phyloP scores from a whole-genome alignment of 768 basidiomycete genomes.

The Rhodotorula babjevae region DNA sequence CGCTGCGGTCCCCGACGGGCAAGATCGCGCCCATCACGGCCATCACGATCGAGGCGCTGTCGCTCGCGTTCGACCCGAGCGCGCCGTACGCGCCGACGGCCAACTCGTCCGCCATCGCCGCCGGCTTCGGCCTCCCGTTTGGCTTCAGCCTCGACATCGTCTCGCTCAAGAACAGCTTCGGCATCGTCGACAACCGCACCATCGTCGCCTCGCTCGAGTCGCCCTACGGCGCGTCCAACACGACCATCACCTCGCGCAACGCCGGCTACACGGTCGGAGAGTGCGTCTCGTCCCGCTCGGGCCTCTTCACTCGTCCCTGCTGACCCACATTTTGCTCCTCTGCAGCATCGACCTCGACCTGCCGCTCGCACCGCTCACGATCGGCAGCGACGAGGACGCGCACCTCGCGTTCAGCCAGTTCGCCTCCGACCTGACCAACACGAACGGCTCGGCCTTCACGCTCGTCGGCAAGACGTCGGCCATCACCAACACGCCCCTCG shows the following conservation, averaged over 20 bases:
- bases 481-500: constrained; percentile 32
- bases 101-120: constrained; percentile 59
- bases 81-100: constrained; percentile 60
- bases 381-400: constrained; percentile 44
- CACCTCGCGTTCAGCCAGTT: constrained; percentile 33
- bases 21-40: constrained; percentile 62
- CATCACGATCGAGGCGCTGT: constrained; percentile 62
- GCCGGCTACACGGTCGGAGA: constrained; percentile 60
- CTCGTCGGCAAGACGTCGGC: constrained; percentile 28
- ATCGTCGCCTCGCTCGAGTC: constrained; percentile 60
- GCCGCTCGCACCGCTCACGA: constrained; percentile 54
- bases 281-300: neutral
- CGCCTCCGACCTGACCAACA: constrained; percentile 27
- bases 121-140: constrained; percentile 64
- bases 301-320: too few relatives aligned
- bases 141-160: constrained; percentile 53
- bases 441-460: constrained; percentile 23
- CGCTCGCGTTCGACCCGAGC: constrained; percentile 56
- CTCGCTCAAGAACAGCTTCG: constrained; percentile 63
- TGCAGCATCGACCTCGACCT: constrained; percentile 53
- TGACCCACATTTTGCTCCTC: neutral
- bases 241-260: constrained; percentile 56
- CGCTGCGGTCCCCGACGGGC: constrained; percentile 51
- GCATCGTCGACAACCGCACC: constrained; percentile 56
- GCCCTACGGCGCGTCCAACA: constrained; percentile 56